These are phyloP conservation scores for Gremmenia infestans DNA, from an alignment of 2,329 filamentous ascomycete species.

Conservation along the genomic window DNA sequence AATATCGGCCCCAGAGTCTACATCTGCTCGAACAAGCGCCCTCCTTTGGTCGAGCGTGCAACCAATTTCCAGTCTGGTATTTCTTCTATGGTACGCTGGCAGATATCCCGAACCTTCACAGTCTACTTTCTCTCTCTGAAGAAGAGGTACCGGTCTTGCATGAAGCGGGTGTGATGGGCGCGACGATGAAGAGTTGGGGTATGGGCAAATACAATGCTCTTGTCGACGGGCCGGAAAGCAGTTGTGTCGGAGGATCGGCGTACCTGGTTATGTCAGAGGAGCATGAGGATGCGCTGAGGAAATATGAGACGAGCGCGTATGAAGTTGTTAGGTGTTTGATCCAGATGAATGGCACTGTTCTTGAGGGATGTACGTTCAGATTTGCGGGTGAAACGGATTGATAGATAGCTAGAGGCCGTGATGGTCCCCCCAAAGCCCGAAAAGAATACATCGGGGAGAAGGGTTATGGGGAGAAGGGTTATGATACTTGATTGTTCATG, in stretches of 20 bases:
- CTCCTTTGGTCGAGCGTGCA: constrained; percentile 12
- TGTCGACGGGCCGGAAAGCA: constrained; percentile 26
- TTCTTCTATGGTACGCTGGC: constrained; percentile 40
- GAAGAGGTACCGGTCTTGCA: constrained; percentile 21
- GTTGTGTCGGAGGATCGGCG: constrained; percentile 27
- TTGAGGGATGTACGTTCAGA: constrained; percentile 28
- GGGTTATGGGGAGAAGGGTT: no score
- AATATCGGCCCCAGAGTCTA: constrained; percentile 18
- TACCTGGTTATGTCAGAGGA: constrained; percentile 29
- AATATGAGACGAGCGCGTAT: constrained; percentile 36
- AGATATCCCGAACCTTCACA: constrained; percentile 27
- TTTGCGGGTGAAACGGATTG: constrained; percentile 11
- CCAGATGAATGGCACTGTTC: constrained; percentile 8
- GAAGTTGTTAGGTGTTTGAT: constrained; percentile 35
- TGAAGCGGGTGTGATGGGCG: constrained; percentile 31
- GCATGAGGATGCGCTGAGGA: constrained; percentile 32
- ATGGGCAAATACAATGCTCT: constrained; percentile 36
- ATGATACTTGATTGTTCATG: no score
- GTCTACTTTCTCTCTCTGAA: constrained; percentile 28
- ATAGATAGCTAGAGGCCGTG: no score
- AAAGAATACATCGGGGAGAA: no score
- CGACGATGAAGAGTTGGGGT: constrained; percentile 33
- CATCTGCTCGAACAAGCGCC: background rate
- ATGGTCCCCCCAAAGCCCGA: no score
- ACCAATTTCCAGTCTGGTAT: constrained; percentile 34